A percentile compares a stretch with the other conserved stretches of the same genome.
These are phyloP conservation scores for Calonectria pseudoturangicola DNA, from an alignment of 2,329 filamentous ascomycete species.

Conservation along the genomic window DNA sequence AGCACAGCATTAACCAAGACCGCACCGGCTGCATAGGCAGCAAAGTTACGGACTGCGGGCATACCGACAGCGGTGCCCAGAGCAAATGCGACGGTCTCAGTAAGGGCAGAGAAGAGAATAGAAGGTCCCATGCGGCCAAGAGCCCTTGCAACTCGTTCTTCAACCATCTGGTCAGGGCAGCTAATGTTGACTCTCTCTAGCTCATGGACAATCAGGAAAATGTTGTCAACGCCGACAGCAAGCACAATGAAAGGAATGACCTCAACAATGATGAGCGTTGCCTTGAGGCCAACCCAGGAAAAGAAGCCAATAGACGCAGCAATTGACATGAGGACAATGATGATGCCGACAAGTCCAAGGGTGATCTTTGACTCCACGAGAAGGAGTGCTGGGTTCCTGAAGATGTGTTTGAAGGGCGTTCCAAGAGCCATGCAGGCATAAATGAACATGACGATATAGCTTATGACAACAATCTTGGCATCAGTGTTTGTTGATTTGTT, in stretches of 20 bases:
- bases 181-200: constrained; percentile 96
- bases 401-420: constrained; percentile 85
- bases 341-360: constrained; percentile 92
- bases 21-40: constrained; percentile 94
- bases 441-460: constrained; percentile 99
- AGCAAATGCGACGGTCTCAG: constrained; percentile 94
- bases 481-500: constrained; percentile 99
- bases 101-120: constrained; percentile 94
- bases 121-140: constrained; percentile 98
- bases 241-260: constrained; percentile 98
- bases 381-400: constrained; percentile 87
- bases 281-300: constrained; percentile 92
- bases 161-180: constrained; percentile 90
- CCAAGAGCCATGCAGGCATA: constrained; percentile 96
- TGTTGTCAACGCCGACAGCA: constrained; percentile 98
- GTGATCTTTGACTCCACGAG: constrained; percentile 98
- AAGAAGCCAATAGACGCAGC: constrained; percentile 96
- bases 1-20: constrained; percentile 98
- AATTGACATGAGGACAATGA: constrained; percentile 98
- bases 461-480: constrained; percentile 96
- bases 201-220: constrained; percentile 98
- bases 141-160: constrained; percentile 89
- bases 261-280: constrained; percentile 97
- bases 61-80: constrained; percentile 96
- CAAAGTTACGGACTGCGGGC: constrained; percentile 98